Evolutionary conservation across 2,329 filamentous ascomycete genomes (phyloP), one percentile per base, ranked within the genome.

Genomic region (Xylaria sp.): DNA sequence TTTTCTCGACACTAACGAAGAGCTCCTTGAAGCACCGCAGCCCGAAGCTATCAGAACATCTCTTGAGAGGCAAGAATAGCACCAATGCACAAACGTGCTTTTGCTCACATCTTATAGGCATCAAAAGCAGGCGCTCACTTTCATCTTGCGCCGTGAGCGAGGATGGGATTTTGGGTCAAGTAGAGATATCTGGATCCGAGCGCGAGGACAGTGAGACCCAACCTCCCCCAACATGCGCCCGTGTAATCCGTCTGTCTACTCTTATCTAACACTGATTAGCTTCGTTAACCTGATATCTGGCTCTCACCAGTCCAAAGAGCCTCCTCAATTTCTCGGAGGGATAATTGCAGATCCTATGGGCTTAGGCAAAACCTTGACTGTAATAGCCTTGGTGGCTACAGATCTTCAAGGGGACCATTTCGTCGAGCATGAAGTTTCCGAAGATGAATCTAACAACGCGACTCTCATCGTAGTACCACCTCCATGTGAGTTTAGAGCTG

Each of bases 301-400:
- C 13, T 10, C 39, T 10, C 13, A 41, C 13, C 39, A 41, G 39
- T 10, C 9, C 2, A 15, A 41, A 41, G 39, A 41, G 50, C 83
- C 83, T 0, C 68, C 74, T 2, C 46, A 74, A 0, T 83, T 83
- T n/a, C 75, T 74, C 10, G 84, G 84, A 0, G 84, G 84, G 1
- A 81, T 85, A n/a, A 74, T 85, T 25, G 83, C 83, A 0, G 84
- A 85, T 66, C 77, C 80, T 0, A 85, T 85, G 84, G 84, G 84
- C 0, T 73, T 85, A 0, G 84, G 84, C 0, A 85, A 85, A 63
- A 84, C 83, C 0, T 67, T 84, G 0, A 80, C 80, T 0, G 84
- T 84, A 80, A 81, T 85, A 31, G 73, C 83, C 0, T 65, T 86
- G 1, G 73, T 78, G 13, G 39, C 39, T 15, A 41, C 39, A 41